Evolutionary conservation across 768 basidiomycete species (phyloP), one percentile per base, ranked within the genome.

Genomic region (Suillus cothurnatus): DNA sequence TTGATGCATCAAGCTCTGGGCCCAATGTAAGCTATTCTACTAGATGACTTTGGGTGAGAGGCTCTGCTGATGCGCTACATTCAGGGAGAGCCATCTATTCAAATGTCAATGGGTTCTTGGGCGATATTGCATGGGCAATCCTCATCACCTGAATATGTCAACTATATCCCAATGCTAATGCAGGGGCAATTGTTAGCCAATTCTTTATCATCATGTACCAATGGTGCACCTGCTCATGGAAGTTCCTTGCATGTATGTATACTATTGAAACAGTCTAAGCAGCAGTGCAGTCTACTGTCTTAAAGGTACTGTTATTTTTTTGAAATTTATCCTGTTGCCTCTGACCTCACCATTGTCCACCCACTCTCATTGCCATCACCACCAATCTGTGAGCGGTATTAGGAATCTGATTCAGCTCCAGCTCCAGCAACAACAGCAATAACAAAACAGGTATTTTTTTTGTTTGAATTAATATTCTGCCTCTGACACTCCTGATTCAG

Each of bases 131-230:
- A 34, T 99, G 97, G 97, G 94, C 97, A 4, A 92, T 99, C 83
- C 87, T 99, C 47, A 95, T 98, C n/a, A 97, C 97, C 60, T 90
- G 97, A 77, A 95, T 99, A 84, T 99, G 97, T 80, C 97, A 99
- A 73, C 79, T 99, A 62, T 99, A 99, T 77, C 97, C 97, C 36
- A 97, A 90, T 67, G 96, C 95, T 9, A 88, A 89, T 65, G 94
- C 96, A 15, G 95, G 95, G 19, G 94, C 93, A 4, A 95, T 99
- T 69, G 95, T 99, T 75, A 95, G 94, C 80, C 86, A 95, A 70
- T 98, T 99, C 80, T 99, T 99, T 74, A 94, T 97, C 68, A 97
- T 99, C 73, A 95, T 97, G 89, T 92, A 95, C 75, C 92, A 95
- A 81, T 99, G 97, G 97, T 93, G 64, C 53, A 90, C 77, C 49